Conservation (phyloP, 2,329 filamentous ascomycete genomes). For the Monosporascus ibericus region DNA sequence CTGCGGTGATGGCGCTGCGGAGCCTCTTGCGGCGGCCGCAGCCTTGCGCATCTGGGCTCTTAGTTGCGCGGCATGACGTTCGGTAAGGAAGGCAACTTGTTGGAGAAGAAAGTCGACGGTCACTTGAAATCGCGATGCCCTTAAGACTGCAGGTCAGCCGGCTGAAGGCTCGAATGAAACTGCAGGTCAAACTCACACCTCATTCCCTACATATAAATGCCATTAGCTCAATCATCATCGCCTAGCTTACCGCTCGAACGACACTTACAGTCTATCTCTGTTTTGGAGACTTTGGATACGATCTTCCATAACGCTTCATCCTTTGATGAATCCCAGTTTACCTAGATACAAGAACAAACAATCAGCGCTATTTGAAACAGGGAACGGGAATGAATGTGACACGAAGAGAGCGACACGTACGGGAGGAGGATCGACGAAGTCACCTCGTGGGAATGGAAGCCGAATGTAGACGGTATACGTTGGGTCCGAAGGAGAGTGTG, state of each 20-base stretch:
- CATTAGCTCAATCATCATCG: conserved; percentile 3
- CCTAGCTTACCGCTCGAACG: conserved; percentile 1
- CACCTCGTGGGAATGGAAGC: conserved; percentile 79
- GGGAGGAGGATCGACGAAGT: conserved; percentile 84
- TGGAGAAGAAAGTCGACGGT: conserved; percentile 84
- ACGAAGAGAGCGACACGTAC: conserved; percentile 41
- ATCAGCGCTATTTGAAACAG: conserved; percentile 16
- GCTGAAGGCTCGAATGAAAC: not conserved
- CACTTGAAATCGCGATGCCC: conserved; percentile 71
- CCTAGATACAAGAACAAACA: conserved; percentile 39
- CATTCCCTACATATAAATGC: conserved; percentile 53
- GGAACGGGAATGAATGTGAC: conserved; percentile 7
- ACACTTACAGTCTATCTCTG: conserved; percentile 75
- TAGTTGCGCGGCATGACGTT: conserved; percentile 83
- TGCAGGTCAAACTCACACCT: conserved; percentile 51
- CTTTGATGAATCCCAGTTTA: conserved; percentile 82
- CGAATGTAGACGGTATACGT: conserved; percentile 75
- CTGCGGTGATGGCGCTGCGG: conserved; percentile 50
- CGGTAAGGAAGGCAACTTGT: conserved; percentile 90
- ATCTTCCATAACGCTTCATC: conserved; percentile 88
- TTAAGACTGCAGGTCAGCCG: conserved; percentile 35
- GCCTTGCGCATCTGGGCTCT: conserved; percentile 82
- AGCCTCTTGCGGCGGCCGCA: conserved; percentile 50
- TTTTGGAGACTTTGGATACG: conserved; percentile 73
- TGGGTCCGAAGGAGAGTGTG: conserved; percentile 37